Percentiles rank a stretch among this genome's conserved stretches.
These are phyloP conservation scores for Argentina anserina DNA, from an alignment of 306 rosid species.

Conservation along the genomic window DNA sequence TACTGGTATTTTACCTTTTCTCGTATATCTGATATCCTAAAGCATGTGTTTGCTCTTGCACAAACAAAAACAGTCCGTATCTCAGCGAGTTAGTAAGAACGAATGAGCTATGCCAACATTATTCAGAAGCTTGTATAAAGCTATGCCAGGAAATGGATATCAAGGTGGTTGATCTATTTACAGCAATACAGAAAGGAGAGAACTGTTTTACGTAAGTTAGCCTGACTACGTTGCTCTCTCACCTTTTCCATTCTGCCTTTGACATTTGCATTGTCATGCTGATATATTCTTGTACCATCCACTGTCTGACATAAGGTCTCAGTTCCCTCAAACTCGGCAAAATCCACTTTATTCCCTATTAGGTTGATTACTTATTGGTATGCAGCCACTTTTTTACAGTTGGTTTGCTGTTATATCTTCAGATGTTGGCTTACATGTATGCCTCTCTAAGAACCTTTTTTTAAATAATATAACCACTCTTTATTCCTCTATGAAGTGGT, in stretches of 20 bases:
- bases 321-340: background rate
- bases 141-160: slow-evolving; percentile 71
- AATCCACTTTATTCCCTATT: background rate
- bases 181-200: slow-evolving; percentile 59
- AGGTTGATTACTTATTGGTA: background rate
- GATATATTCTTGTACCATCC: background rate
- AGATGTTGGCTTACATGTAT: background rate
- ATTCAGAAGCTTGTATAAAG: slow-evolving; percentile 79
- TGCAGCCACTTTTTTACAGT: background rate
- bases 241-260: background rate
- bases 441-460: background rate
- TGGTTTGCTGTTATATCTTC: background rate
- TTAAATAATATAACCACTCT: background rate
- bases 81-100: slow-evolving; percentile 81
- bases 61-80: slow-evolving; percentile 31
- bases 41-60: slow-evolving; percentile 2
- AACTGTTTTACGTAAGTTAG: slow-evolving; percentile 77
- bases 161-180: slow-evolving; percentile 71
- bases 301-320: background rate
- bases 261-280: background rate
- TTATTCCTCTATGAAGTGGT: background rate
- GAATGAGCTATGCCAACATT: slow-evolving; percentile 68
- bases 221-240: slow-evolving; percentile 1
- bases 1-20: slow-evolving; percentile 6
- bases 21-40: background rate